phyloP scores from a whole-genome alignment of 257 asterid species.

The Fraxinus cuspidata region DNA sequence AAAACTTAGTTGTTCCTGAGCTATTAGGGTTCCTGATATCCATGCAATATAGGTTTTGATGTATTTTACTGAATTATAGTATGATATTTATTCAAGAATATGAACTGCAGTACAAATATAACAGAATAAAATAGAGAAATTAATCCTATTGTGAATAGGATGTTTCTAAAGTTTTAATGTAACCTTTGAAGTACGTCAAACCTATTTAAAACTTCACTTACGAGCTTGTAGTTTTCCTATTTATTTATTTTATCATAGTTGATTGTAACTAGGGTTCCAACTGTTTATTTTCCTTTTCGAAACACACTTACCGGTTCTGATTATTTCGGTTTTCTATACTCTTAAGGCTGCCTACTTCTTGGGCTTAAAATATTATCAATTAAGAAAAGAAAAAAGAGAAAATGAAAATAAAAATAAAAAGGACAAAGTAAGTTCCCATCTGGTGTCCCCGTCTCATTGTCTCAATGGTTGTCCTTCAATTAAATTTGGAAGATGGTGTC shows the following conservation, averaged over 20 bases:
- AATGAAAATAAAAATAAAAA: too few relatives aligned
- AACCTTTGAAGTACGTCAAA: not conserved
- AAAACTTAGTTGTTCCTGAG: not conserved
- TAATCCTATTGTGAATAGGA: not conserved
- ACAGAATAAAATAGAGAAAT: not conserved
- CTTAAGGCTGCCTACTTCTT: not conserved
- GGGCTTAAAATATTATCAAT: too few relatives aligned
- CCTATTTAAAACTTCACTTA: not conserved
- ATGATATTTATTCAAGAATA: not conserved
- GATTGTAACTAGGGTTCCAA: not conserved
- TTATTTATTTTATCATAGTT: too few relatives aligned
- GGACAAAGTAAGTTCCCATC: too few relatives aligned
- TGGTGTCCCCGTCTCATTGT: too few relatives aligned
- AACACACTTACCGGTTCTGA: not conserved
- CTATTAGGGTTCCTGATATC: not conserved
- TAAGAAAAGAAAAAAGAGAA: too few relatives aligned
- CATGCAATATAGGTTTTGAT: conserved; percentile 5
- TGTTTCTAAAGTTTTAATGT: not conserved
- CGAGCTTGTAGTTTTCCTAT: not conserved
- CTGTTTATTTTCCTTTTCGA: not conserved
- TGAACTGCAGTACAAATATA: not conserved
- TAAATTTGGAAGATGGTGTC: too few relatives aligned
- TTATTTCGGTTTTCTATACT: not conserved
- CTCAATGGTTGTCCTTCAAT: too few relatives aligned
- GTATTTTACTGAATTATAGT: not conserved